Evolutionary conservation across 2,329 filamentous ascomycete genomes (phyloP).

Genomic region (Talaromyces albobiverticillius): DNA sequence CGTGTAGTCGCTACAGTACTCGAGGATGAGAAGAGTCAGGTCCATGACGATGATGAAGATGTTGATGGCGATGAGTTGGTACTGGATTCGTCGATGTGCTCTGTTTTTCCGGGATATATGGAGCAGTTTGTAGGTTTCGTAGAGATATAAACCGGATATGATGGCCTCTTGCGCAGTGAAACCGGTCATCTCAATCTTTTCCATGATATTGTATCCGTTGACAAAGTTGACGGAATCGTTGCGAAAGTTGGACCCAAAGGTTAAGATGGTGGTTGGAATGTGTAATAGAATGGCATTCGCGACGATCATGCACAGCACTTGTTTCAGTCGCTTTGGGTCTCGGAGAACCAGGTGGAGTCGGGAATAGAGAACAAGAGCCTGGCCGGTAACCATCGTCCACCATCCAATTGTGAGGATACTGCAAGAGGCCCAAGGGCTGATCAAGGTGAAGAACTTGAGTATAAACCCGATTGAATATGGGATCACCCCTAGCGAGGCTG

Average conservation of each 20-base stretch:
- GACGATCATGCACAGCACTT: constrained; percentile 58
- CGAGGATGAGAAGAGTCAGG: constrained; percentile 41
- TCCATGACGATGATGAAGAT: constrained; percentile 47
- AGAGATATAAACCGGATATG: constrained; percentile 52
- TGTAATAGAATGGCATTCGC: constrained; percentile 54
- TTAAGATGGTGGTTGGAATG: constrained; percentile 53
- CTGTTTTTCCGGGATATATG: constrained; percentile 32
- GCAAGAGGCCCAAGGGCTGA: constrained; percentile 31
- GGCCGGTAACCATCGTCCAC: constrained; percentile 61
- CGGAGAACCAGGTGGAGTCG: constrained; percentile 59
- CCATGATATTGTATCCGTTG: constrained; percentile 43
- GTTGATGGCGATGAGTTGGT: constrained; percentile 50
- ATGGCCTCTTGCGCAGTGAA: constrained; percentile 47
- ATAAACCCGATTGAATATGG: constrained; percentile 43
- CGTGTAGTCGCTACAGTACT: constrained; percentile 42
- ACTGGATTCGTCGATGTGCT: constrained; percentile 42
- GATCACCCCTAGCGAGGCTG: constrained; percentile 34
- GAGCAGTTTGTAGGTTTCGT: constrained; percentile 51
- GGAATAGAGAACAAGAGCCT: constrained; percentile 61
- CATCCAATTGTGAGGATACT: constrained; percentile 54
- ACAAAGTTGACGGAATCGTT: constrained; percentile 27
- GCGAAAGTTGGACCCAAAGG: constrained; percentile 43
- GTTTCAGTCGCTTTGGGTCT: constrained; percentile 47
- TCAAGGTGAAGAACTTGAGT: constrained; percentile 37
- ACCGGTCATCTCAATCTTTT: constrained; percentile 45